phyloP scores from a whole-genome alignment of 352 stramenopile genomes.

The Globisporangium spiculum region DNA sequence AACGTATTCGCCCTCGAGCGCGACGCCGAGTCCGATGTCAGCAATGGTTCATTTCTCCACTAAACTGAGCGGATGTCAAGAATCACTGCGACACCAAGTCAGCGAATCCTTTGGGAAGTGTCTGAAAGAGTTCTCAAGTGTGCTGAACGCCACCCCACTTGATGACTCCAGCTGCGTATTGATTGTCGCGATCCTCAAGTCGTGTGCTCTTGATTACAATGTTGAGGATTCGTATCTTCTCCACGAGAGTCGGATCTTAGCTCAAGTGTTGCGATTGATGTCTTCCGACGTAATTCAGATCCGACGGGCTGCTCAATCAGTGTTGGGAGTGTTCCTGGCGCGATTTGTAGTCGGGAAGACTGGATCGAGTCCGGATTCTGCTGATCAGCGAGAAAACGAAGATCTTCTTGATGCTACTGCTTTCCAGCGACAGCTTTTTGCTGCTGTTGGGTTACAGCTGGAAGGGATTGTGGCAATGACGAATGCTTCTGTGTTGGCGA shows the following conservation, averaged over 20 bases:
- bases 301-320: conserved; percentile 49
- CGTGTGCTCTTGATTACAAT: conserved; percentile 70
- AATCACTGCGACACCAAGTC: conserved; percentile 40
- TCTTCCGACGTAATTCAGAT: conserved; percentile 39
- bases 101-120: conserved; percentile 46
- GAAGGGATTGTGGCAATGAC: conserved; percentile 40
- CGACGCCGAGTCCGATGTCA: conserved; percentile 13
- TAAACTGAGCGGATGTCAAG: conserved; percentile 52
- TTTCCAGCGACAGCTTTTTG: conserved; percentile 73
- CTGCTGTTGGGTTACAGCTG: conserved; percentile 63
- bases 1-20: conserved; percentile 22
- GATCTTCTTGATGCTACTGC: conserved; percentile 32
- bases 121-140: conserved; percentile 31
- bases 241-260: conserved; percentile 56
- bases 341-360: conserved; percentile 50
- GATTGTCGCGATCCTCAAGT: conserved; percentile 48
- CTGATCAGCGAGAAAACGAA: conserved; percentile 6
- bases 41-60: conserved; percentile 56
- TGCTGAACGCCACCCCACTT: conserved; percentile 24
- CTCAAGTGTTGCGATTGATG: conserved; percentile 51
- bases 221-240: conserved; percentile 71
- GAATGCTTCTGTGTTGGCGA: not conserved
- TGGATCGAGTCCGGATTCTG: conserved; percentile 17
- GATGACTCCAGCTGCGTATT: conserved; percentile 26
- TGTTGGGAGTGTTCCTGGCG: conserved; percentile 57